Percentiles rank a stretch among this genome's conserved stretches.
These are phyloP conservation scores for Sordariomycetes sp. DNA, from an alignment of 2,329 filamentous ascomycete genomes.

Conservation along the genomic window DNA sequence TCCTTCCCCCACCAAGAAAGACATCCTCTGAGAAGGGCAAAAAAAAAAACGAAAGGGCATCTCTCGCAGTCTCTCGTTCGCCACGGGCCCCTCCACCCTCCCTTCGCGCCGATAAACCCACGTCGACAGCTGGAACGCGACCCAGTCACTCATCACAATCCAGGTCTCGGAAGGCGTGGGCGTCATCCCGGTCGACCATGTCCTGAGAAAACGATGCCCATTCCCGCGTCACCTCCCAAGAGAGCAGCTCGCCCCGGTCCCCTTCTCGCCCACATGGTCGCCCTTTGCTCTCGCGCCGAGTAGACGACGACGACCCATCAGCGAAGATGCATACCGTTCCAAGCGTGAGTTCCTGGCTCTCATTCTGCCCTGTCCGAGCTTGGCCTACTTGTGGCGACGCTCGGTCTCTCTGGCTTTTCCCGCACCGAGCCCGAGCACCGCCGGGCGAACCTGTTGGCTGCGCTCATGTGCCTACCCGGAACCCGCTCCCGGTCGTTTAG, in stretches of 20 bases:
- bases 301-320: slow-evolving; percentile 17
- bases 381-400: slow-evolving; percentile 2
- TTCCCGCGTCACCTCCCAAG: not conserved
- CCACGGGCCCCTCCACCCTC: slow-evolving; percentile 2
- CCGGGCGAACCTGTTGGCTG: not conserved
- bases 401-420: not conserved
- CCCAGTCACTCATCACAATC: not conserved
- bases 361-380: slow-evolving; percentile 6
- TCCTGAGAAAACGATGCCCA: slow-evolving; percentile 5
- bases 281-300: slow-evolving; percentile 18
- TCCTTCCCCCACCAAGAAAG: not conserved
- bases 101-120: not conserved
- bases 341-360: slow-evolving; percentile 24
- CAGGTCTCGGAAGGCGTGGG: not conserved
- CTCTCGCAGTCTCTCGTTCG: slow-evolving; percentile 4
- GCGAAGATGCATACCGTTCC: slow-evolving; percentile 41
- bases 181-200: not conserved
- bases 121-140: slow-evolving; percentile 3
- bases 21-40: not conserved
- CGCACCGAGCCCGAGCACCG: not conserved
- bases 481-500: not conserved
- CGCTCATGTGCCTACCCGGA: not conserved
- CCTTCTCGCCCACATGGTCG: slow-evolving; percentile 13
- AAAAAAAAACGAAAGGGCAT: not conserved
- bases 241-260: slow-evolving; percentile 12